Conservation (phyloP, 106 monocot species). For the Dendrobium catenatum region DNA sequence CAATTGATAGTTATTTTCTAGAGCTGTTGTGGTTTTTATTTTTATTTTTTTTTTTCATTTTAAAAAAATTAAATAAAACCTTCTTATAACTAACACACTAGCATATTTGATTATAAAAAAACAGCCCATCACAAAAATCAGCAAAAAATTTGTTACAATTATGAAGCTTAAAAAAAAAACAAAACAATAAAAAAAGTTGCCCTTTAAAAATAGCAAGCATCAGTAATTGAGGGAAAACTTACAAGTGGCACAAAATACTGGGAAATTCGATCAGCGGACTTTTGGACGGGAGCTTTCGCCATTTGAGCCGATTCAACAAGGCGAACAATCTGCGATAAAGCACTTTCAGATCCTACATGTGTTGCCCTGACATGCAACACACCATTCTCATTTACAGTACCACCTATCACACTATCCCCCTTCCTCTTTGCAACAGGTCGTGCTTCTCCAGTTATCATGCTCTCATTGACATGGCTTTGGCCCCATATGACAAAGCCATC, state of each 20-base stretch:
- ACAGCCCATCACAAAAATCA: too few species aligned
- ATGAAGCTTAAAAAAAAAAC: too few species aligned
- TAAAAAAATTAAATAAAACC: too few species aligned
- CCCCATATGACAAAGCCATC: conserved; percentile 74
- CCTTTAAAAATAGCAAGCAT: not conserved
- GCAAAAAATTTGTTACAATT: too few species aligned
- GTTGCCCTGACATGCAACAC: conserved; percentile 74
- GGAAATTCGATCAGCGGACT: conserved; percentile 84
- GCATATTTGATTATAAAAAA: too few species aligned
- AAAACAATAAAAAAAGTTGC: too few species aligned
- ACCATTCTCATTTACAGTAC: conserved; percentile 87
- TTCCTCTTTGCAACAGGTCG: conserved; percentile 68
- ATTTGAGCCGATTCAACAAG: conserved; percentile 90
- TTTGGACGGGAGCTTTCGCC: conserved; percentile 93
- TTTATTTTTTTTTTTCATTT: too few species aligned
- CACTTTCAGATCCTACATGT: conserved; percentile 75
- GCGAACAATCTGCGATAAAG: conserved; percentile 72
- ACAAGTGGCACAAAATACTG: conserved; percentile 84
- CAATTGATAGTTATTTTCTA: too few species aligned
- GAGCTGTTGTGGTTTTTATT: too few species aligned
- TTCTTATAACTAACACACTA: too few species aligned
- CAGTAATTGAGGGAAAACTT: conserved; percentile 14
- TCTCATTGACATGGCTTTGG: conserved; percentile 86
- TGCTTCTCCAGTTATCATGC: conserved; percentile 96
- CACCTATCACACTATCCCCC: conserved; percentile 75